A percentile compares a stretch with the other conserved stretches of the same genome.
These are phyloP conservation scores for Fusarium anguioides DNA, from an alignment of 2,329 filamentous ascomycete species.

Conservation along the genomic window DNA sequence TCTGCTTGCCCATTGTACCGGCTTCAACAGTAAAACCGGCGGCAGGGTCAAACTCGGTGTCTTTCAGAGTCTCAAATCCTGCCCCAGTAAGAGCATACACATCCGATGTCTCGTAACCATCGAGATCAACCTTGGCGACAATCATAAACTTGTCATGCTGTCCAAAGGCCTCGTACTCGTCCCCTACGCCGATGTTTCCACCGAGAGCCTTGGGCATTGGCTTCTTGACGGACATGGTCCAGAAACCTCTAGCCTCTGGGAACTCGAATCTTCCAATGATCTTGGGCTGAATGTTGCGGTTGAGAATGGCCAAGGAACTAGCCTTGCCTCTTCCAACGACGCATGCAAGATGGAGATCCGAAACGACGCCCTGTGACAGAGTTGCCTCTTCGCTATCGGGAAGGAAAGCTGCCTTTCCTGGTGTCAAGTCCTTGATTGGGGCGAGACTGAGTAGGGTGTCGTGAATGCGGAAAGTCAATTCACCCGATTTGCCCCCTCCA, in stretches of 20 bases:
- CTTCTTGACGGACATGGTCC: slow-evolving; percentile 80
- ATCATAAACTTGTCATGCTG: slow-evolving; percentile 85
- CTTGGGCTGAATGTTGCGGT: slow-evolving; percentile 79
- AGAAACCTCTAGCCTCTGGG: slow-evolving; percentile 78
- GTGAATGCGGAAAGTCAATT: slow-evolving; percentile 79
- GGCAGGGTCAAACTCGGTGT: slow-evolving; percentile 91
- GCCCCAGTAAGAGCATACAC: slow-evolving; percentile 80
- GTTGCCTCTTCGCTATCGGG: slow-evolving; percentile 59
- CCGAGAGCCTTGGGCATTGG: slow-evolving; percentile 70
- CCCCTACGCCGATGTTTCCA: slow-evolving; percentile 59
- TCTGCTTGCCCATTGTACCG: slow-evolving; percentile 82
- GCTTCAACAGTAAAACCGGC: slow-evolving; percentile 89
- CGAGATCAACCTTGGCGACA: slow-evolving; percentile 76
- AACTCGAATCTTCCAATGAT: slow-evolving; percentile 77
- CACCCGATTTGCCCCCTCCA: slow-evolving; percentile 64
- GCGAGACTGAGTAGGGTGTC: slow-evolving; percentile 82
- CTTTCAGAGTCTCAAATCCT: slow-evolving; percentile 78
- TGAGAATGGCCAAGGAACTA: slow-evolving; percentile 79
- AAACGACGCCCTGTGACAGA: slow-evolving; percentile 59
- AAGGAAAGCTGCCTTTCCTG: slow-evolving; percentile 67
- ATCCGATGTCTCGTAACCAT: slow-evolving; percentile 79
- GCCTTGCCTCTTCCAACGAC: slow-evolving; percentile 73
- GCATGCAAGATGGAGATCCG: slow-evolving; percentile 69
- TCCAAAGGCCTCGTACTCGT: slow-evolving; percentile 68
- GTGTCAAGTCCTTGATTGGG: slow-evolving; percentile 79